A percentile compares a stretch with the other conserved stretches of the same genome.
Conservation (phyloP, 768 basidiomycete genomes). For the Termitomyces heimii region DNA sequence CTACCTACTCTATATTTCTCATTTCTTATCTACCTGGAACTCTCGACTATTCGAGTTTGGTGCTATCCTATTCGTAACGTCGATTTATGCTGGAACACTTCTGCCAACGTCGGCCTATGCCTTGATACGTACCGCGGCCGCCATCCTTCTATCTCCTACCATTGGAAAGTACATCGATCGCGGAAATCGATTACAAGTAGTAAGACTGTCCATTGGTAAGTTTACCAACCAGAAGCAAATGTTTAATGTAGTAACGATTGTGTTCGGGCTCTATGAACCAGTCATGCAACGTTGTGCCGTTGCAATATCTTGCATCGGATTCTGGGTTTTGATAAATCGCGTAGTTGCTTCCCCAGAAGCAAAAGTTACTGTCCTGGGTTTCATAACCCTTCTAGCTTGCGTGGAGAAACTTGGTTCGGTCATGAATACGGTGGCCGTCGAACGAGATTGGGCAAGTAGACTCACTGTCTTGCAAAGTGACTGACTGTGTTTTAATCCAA, state of each 20-base stretch:
- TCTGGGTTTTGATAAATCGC: conserved; percentile 7
- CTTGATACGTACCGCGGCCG: conserved; percentile 15
- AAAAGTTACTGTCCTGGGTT: background rate
- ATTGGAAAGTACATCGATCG: conserved; percentile 19
- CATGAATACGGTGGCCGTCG: conserved; percentile 21
- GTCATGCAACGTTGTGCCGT: conserved; percentile 17
- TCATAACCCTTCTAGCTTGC: conserved; percentile 17
- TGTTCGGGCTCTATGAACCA: background rate
- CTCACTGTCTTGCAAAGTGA: background rate
- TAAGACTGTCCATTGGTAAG: conserved; percentile 19
- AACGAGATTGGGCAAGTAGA: conserved; percentile 21
- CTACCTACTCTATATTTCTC: conserved; percentile 18
- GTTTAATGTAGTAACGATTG: conserved; percentile 1
- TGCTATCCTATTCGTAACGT: conserved; percentile 19
- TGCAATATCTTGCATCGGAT: conserved; percentile 16
- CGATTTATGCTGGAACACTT: conserved; percentile 19
- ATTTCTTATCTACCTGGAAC: conserved; percentile 26
- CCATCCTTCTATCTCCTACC: conserved; percentile 15
- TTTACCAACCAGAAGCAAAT: background rate
- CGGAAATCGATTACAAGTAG: conserved; percentile 15
- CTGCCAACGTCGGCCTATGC: conserved; percentile 22
- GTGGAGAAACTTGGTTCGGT: conserved; percentile 20
- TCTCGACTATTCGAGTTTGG: conserved; percentile 24
- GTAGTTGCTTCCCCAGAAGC: background rate
- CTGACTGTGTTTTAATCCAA: background rate